Evolutionary conservation across 306 rosid species (phyloP).

Genomic region (Acmispon strigosus): DNA sequence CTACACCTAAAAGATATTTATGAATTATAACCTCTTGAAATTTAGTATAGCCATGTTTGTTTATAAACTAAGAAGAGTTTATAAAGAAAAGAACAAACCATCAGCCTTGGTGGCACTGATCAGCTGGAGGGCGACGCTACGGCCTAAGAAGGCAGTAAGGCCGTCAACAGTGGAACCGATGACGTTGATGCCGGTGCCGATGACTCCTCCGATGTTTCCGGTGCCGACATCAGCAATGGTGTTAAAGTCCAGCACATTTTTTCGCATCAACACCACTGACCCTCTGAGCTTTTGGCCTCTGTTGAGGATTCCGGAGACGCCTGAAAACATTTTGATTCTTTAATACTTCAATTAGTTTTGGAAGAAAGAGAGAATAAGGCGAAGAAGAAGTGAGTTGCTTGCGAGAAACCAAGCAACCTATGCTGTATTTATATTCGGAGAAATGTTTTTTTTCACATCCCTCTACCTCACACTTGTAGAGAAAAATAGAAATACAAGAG

Average conservation of each 20-base stretch:
- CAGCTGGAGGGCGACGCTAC: conserved; percentile 33
- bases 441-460: too few relatives aligned
- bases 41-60: too few relatives aligned
- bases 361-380: not conserved
- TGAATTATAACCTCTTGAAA: too few relatives aligned
- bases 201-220: not conserved
- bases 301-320: conserved; percentile 9
- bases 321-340: conserved; percentile 17
- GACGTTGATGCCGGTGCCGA: conserved; percentile 15
- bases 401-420: not conserved
- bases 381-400: not conserved
- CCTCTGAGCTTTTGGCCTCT: conserved; percentile 28
- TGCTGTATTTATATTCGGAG: conserved; percentile 1
- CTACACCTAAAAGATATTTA: too few relatives aligned
- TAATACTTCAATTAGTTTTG: not conserved
- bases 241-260: conserved; percentile 34
- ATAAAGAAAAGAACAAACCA: not conserved
- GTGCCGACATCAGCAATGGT: not conserved
- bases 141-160: conserved; percentile 30
- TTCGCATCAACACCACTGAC: conserved; percentile 33
- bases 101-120: conserved; percentile 29
- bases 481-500: too few relatives aligned
- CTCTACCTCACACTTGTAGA: too few relatives aligned
- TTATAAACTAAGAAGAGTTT: too few relatives aligned
- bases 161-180: conserved; percentile 18